Base-by-base conservation (phyloP, 441 rosid genomes). In the Kokia cookei region DNA sequence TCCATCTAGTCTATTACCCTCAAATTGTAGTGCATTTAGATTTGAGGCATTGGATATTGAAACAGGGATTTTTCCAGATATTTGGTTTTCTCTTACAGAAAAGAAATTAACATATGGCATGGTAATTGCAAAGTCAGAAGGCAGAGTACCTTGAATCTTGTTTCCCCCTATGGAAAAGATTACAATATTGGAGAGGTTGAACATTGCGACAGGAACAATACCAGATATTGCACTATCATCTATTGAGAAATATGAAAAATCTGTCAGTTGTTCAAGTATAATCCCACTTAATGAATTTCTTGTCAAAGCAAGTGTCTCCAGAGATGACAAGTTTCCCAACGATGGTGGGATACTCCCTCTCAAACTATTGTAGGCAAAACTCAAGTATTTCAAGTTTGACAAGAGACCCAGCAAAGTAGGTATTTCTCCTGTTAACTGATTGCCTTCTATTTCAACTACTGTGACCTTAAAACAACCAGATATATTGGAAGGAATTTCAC, bases 41-140 rank as follows among this genome's bases (percentile, higher is more conserved):
- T 35, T 43, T 14, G 82, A 50, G n/a, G 71, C 63, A 59, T 79
- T 79, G 17, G 78, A 64, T 14, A 79, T 26, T 4, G 79, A 58
- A 4, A 14, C 0, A 0, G 77, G 79, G 48, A 79, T 7, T 5
- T 3, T 1, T 7, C 82, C 77, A 15, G 37, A 14, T 5, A 48
- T 11, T 48, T 13, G 60, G 13, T 51, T 72, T 0, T 0, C 0
- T 0, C 0, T 0, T n/a, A 75, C 37, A 14, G 5, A 2, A n/a
- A 79, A 9, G 2, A 0, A 0, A 11, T 0, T 12, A 4, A 79
- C 32, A 60, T 71, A 42, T 4, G 82, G 76, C 37, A 79, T 73
- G 7, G 24, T 26, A 0, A 50, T 11, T 60, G 71, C 60, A 3
- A 75, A 7, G 62, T 79, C 8, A 3, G 13, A 0, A 0, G 73